These are phyloP conservation scores for Lathyrus tuberosus DNA, from an alignment of 306 rosid genomes.

Conservation along the genomic window DNA sequence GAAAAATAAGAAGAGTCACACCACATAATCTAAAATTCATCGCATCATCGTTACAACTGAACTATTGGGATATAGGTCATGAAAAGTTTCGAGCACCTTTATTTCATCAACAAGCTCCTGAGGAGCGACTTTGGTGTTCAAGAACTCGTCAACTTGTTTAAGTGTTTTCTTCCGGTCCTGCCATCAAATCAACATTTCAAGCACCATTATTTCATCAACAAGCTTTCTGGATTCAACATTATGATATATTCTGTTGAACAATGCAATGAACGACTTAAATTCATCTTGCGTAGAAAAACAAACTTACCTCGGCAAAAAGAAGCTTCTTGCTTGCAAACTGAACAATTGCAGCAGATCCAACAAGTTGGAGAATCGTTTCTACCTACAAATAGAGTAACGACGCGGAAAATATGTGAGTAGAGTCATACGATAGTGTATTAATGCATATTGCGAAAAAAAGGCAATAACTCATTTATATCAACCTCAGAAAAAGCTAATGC, in stretches of 20 bases:
- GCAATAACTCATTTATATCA: slow-evolving; percentile 28
- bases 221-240: neutral
- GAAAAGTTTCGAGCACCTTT: slow-evolving; percentile 52
- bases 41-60: neutral
- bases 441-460: neutral
- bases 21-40: slow-evolving; percentile 9
- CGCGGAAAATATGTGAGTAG: slow-evolving; percentile 20
- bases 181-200: slow-evolving; percentile 23
- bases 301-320: slow-evolving; percentile 82
- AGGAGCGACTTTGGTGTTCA: slow-evolving; percentile 91
- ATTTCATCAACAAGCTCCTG: slow-evolving; percentile 78
- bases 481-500: slow-evolving; percentile 79
- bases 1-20: neutral
- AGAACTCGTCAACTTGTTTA: slow-evolving; percentile 71
- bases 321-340: slow-evolving; percentile 86
- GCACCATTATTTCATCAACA: no score
- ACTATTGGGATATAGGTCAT: neutral
- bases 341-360: slow-evolving; percentile 87
- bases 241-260: no score
- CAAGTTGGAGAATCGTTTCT: slow-evolving; percentile 83
- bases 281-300: slow-evolving; percentile 17
- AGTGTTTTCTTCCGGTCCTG: slow-evolving; percentile 85
- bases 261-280: neutral
- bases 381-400: slow-evolving; percentile 50
- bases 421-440: slow-evolving; percentile 7